Evolutionary conservation across 805 yeast genomes (phyloP), one percentile per base, ranked within the genome.

Genomic region (Helenozyma rhizophorensis): DNA sequence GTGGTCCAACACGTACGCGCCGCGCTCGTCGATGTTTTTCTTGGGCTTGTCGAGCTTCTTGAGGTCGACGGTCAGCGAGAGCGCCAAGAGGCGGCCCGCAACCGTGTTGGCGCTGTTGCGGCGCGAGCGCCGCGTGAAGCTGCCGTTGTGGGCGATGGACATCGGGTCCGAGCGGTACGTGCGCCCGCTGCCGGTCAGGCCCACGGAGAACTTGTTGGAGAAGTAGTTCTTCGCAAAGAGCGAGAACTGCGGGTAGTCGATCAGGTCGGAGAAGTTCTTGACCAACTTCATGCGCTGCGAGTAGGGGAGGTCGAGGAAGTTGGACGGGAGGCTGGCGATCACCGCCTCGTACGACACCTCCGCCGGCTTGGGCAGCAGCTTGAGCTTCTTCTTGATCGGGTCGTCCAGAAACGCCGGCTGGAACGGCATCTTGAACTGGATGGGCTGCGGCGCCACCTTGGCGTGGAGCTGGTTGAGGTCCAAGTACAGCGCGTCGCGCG

Each of bases 1-100:
- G 44, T 77, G 76, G 11, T 75, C 78, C 61, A 81, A 44, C 2
- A 87, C 75, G 15, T 70, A 54, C 10, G 83, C 80, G 1, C 94
- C 95, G 39, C 72, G 76, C 36, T 81, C 86, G 46, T 79, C 83
- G 6, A 65, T 63, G 43, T 71, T 66, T 17, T 36, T 34, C 39
- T 65, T 51, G 23, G 63, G 62, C 29, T 45, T 44, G 9, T 48
- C 46, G 15, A 59, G 36, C 37, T 53, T 57, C 33, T 51, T 47
- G 34, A 63, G 42, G 36, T 63, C 68, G 9, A 59, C 50, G 3
- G 68, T 51, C 14, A 69, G 63, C 7, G 63, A 52, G 30, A 56
- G 43, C 7, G 69, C 67, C 29, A 66, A 47, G 19, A 65, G 48
- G 38, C 69, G 48, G 4, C 65, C 66, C 6, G 70, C 72, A 21